Percentiles rank a stretch among this genome's conserved stretches.
These are phyloP conservation scores for Podospora appendiculata DNA, from an alignment of 495 filamentous ascomycete genomes.

Conservation along the genomic window DNA sequence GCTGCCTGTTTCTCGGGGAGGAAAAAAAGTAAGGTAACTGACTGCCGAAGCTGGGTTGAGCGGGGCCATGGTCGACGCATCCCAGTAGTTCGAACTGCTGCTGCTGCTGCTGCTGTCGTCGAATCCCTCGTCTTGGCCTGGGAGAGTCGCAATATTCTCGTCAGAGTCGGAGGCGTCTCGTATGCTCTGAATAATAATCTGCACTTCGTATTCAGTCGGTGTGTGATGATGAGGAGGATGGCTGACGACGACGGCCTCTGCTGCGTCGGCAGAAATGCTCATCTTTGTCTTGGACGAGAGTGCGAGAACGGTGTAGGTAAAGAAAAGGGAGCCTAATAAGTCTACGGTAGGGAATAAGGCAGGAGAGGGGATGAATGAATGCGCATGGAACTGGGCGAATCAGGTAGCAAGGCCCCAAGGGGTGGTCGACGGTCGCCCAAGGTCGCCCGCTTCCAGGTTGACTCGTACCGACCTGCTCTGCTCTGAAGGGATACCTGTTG, in stretches of 20 bases:
- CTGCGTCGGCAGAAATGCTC: neutral
- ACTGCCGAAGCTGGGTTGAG: conserved; percentile 50
- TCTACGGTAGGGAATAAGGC: no score
- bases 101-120: conserved; percentile 12
- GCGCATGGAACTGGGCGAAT: no score
- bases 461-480: no score
- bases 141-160: no score
- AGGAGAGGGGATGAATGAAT: no score
- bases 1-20: neutral
- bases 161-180: neutral
- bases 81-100: conserved; percentile 36
- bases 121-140: conserved; percentile 1
- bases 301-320: neutral
- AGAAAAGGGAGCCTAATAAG: no score
- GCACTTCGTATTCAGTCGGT: neutral
- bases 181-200: neutral
- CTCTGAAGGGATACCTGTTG: no score
- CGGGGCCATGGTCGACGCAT: conserved; percentile 47
- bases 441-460: no score
- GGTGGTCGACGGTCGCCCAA: no score
- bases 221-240: neutral
- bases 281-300: neutral
- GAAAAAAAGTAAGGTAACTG: conserved; percentile 6
- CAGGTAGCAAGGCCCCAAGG: no score
- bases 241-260: neutral